Evolutionary conservation across 1,284 basidiomycete species (phyloP).

Genomic region (Flammula alnicola): DNA sequence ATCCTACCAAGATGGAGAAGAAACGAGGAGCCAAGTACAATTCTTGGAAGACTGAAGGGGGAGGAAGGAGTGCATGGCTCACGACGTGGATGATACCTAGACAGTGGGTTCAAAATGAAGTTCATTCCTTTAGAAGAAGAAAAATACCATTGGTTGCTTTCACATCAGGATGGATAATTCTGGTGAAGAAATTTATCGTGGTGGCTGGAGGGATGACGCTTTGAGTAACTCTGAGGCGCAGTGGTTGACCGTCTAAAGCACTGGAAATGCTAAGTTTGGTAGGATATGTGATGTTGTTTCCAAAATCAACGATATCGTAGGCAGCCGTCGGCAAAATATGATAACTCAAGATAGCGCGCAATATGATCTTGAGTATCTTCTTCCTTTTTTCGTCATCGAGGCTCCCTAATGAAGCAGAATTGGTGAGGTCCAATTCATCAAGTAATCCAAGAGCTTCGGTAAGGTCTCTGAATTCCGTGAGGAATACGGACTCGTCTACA

Average conservation of each 20-base stretch:
- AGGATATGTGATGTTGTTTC: slow-evolving; percentile 62
- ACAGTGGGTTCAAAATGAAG: too few species aligned
- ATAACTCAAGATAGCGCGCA: slow-evolving; percentile 63
- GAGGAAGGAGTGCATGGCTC: slow-evolving; percentile 64
- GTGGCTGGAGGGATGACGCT: slow-evolving; percentile 34
- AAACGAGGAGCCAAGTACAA: slow-evolving; percentile 57
- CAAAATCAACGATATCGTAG: slow-evolving; percentile 46
- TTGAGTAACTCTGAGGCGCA: slow-evolving; percentile 60
- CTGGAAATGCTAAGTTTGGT: slow-evolving; percentile 58
- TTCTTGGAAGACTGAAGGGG: slow-evolving; percentile 63
- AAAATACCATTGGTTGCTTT: slow-evolving; percentile 58
- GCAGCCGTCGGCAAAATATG: slow-evolving; percentile 57
- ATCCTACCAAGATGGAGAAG: slow-evolving; percentile 59
- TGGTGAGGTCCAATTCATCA: slow-evolving; percentile 17
- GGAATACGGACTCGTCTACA: slow-evolving; percentile 4
- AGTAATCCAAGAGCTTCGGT: slow-evolving; percentile 18
- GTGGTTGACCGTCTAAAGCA: slow-evolving; percentile 56
- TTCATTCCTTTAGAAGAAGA: too few species aligned
- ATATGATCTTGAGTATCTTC: slow-evolving; percentile 56
- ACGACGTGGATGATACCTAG: slow-evolving; percentile 66
- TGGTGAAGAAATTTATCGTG: slow-evolving; percentile 59
- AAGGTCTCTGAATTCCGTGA: slow-evolving; percentile 18
- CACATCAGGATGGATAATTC: slow-evolving; percentile 51
- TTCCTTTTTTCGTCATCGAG: slow-evolving; percentile 48
- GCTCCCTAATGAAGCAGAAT: slow-evolving; percentile 12